These are phyloP conservation scores for Vaccinium corymbosum DNA, from an alignment of 148 eudicot species.

Conservation along the genomic window DNA sequence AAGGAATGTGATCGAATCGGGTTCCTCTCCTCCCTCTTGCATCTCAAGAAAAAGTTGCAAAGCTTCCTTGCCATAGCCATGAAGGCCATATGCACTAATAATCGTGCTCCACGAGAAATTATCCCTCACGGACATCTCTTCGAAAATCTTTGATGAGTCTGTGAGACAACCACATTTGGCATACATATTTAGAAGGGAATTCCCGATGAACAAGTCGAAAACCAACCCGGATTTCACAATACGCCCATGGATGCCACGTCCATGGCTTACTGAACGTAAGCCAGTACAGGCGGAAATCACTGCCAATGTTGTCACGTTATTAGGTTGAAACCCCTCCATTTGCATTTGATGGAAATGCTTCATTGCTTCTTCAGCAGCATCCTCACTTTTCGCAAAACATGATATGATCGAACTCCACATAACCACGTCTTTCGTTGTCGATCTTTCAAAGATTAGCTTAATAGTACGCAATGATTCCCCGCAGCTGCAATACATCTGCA, in stretches of 20 bases:
- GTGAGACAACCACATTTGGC: slow-evolving; percentile 39
- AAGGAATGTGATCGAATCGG: slow-evolving; percentile 38
- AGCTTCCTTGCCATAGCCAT: slow-evolving; percentile 37
- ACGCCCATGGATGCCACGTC: slow-evolving; percentile 33
- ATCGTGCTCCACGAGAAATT: slow-evolving; percentile 40
- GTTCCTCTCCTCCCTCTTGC: slow-evolving; percentile 28
- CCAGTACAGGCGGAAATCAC: slow-evolving; percentile 38
- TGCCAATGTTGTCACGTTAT: slow-evolving; percentile 36
- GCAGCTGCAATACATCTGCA: slow-evolving; percentile 32
- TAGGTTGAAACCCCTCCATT: slow-evolving; percentile 36
- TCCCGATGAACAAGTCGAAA: slow-evolving; percentile 25
- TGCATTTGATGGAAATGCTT: slow-evolving; percentile 38
- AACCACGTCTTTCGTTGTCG: slow-evolving; percentile 33
- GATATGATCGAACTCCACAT: slow-evolving; percentile 47
- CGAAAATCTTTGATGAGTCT: slow-evolving; percentile 30
- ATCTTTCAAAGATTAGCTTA: slow-evolving; percentile 26
- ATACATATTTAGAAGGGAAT: slow-evolving; percentile 46
- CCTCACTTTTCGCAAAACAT: slow-evolving; percentile 27
- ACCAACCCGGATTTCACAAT: slow-evolving; percentile 29
- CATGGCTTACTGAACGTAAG: slow-evolving; percentile 26
- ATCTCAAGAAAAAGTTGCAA: slow-evolving; percentile 33
- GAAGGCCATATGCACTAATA: slow-evolving; percentile 37
- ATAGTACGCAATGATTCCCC: slow-evolving; percentile 16
- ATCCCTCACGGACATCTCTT: slow-evolving; percentile 29
- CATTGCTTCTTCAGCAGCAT: slow-evolving; percentile 29